phyloP scores from a whole-genome alignment of 176 grass and related monocot genomes.

The Puccinellia tenuiflora region DNA sequence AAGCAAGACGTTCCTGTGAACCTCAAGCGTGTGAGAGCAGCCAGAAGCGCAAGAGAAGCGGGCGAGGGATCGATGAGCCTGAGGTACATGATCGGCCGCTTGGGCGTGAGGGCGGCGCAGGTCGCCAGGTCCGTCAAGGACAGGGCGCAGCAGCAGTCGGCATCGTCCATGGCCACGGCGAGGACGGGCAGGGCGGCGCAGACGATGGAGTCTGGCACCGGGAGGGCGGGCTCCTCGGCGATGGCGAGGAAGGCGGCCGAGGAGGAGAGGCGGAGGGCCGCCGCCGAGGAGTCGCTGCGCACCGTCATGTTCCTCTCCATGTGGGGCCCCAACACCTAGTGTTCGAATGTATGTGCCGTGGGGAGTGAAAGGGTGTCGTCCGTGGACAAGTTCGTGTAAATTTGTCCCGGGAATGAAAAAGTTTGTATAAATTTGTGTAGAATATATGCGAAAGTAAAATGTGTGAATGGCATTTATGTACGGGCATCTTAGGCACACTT shows the following conservation, averaged over 20 bases:
- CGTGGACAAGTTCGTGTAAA: neutral
- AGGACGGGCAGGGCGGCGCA: conserved; percentile 22
- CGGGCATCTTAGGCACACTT: no score
- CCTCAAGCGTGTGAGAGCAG: neutral
- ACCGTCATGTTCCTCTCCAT: conserved; percentile 79
- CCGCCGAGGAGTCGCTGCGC: conserved; percentile 50
- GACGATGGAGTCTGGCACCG: conserved; percentile 17
- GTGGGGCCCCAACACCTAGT: conserved; percentile 72
- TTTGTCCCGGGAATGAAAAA: no score
- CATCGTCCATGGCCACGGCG: neutral
- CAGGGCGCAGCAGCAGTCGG: conserved; percentile 28
- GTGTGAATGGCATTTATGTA: no score
- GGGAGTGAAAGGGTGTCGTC: neutral
- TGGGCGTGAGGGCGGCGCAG: conserved; percentile 45
- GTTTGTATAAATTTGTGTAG: no score
- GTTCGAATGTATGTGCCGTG: no score
- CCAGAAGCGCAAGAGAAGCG: neutral
- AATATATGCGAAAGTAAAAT: no score
- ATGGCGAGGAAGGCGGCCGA: conserved; percentile 20
- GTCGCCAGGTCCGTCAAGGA: conserved; percentile 54
- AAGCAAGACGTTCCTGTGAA: neutral
- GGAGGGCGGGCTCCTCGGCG: conserved; percentile 9
- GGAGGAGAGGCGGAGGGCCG: conserved; percentile 45
- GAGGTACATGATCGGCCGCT: conserved; percentile 52
- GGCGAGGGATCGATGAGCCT: conserved; percentile 49